Conservation (phyloP, 805 yeast species). For the Yarrowia sp. region DNA sequence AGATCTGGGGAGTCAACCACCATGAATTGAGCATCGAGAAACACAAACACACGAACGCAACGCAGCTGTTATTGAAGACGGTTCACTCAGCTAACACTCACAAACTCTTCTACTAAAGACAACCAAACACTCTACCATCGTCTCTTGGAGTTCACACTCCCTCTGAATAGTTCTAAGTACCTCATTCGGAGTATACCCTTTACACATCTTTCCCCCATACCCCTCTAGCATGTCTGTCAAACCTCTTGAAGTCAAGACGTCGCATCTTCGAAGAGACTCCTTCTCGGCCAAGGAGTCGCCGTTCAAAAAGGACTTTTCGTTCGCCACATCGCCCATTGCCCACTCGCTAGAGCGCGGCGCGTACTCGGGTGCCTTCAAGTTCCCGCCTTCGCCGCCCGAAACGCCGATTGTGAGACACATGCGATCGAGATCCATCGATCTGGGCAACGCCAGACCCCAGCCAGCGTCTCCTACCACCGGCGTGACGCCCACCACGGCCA, state of each 20-base stretch:
- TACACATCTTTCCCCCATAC: neutral
- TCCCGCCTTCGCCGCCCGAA: conserved; percentile 37
- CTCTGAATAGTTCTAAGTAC: neutral
- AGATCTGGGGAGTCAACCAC: no score
- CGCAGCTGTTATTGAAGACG: no score
- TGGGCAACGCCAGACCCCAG: conserved; percentile 3
- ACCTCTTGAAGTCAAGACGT: conserved; percentile 27
- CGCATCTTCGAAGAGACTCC: conserved; percentile 23
- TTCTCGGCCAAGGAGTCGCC: conserved; percentile 33
- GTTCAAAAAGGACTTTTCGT: conserved; percentile 35
- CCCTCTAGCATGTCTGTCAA: conserved; percentile 23
- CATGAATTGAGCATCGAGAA: no score
- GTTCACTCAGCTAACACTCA: no score
- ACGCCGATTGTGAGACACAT: conserved; percentile 26
- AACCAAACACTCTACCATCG: no score
- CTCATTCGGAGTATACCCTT: neutral
- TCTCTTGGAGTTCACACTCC: no score
- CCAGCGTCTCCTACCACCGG: conserved; percentile 34
- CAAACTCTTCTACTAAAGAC: no score
- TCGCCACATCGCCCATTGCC: conserved; percentile 36
- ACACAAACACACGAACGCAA: no score
- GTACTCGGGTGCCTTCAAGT: conserved; percentile 17
- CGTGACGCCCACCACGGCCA: conserved; percentile 26
- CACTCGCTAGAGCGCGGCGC: conserved; percentile 26
- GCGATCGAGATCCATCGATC: conserved; percentile 29